Evolutionary conservation across 768 basidiomycete species (phyloP).

Genomic region (Kwoniella sp.): DNA sequence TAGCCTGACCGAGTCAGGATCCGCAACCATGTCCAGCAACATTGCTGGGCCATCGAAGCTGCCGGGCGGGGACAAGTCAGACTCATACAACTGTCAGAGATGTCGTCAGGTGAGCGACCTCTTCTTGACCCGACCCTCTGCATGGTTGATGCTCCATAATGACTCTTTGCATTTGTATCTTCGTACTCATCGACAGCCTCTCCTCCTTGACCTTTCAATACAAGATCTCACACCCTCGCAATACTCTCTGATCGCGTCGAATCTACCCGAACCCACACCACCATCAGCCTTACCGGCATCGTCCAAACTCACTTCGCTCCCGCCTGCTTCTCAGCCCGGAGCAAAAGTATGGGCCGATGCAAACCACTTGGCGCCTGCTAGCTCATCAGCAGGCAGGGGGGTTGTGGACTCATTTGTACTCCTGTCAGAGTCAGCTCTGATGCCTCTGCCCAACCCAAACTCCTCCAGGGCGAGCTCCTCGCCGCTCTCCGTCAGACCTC

Average conservation of each 20-base stretch:
- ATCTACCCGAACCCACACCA: slow-evolving; percentile 60
- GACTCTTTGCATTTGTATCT: no score
- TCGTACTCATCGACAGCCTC: slow-evolving; percentile 59
- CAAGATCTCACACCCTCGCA: slow-evolving; percentile 81
- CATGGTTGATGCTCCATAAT: no score
- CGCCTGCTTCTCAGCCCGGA: slow-evolving; percentile 55
- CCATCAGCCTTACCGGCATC: slow-evolving; percentile 55
- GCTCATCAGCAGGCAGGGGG: neutral
- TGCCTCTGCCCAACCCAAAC: slow-evolving; percentile 66
- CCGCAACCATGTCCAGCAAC: neutral
- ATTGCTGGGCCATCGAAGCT: neutral
- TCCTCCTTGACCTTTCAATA: slow-evolving; percentile 91
- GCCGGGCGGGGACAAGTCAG: neutral
- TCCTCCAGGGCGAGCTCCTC: no score
- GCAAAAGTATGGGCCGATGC: slow-evolving; percentile 40
- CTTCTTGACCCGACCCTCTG: no score
- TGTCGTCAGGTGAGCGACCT: slow-evolving; percentile 44
- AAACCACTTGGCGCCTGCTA: slow-evolving; percentile 9
- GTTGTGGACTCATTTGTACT: slow-evolving; percentile 44
- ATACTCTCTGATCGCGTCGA: slow-evolving; percentile 81
- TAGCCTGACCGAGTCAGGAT: no score
- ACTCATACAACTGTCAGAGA: slow-evolving; percentile 40
- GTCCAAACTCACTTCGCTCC: slow-evolving; percentile 55
- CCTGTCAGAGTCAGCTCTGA: slow-evolving; percentile 52
- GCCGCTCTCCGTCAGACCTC: neutral